Evolutionary conservation across 805 yeast genomes (phyloP), one percentile per base, ranked within the genome.

Genomic region (Millerozyma acaciae): DNA sequence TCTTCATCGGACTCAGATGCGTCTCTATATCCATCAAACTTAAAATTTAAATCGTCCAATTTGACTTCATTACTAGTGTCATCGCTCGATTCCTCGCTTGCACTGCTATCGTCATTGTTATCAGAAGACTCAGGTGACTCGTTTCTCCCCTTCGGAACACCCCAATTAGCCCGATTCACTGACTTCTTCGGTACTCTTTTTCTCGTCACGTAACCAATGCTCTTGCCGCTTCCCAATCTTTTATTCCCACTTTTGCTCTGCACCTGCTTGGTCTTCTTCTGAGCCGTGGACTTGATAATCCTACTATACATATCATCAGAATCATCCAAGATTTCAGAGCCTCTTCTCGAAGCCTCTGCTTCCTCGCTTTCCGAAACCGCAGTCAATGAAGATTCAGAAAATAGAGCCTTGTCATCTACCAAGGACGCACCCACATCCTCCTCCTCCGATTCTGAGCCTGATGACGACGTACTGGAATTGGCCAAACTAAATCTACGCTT

Each of bases 301-400:
- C 10, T 8, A 7, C 23, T 23, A 16, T n/a, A 21, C 3, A 20
- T 22, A 16, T 27, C 34, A 13, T 20, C 32, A 22, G 17, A 17
- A 12, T 28, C 25, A 3, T 32, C 24, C 12, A 35, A 28, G 10
- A 40, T 37, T 12, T 32, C 16, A 4, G 37, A 32, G 15, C 38
- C 43, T 19, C 31, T 34, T 22, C 34, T 43, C 14, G 45, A 38
- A 13, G 40, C 42, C 8, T 33, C 35, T 9, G 16, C 23, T 8
- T 28, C 47, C 7, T 47, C 59, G 5, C 45, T 44, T 17, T 55
- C 65, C 5, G 57, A 52, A 6, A 65, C 65, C 2, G 68, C 70
- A 0, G 70, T 66, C 20, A 66, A 46, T 0, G 70, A 63, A 10
- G 65, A 57, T 30, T 65, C 72, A 1, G 66, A 57, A n/a, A n/a